Evolutionary conservation across 2,329 filamentous ascomycete species (phyloP).

Genomic region (Alternaria tenuissima): DNA sequence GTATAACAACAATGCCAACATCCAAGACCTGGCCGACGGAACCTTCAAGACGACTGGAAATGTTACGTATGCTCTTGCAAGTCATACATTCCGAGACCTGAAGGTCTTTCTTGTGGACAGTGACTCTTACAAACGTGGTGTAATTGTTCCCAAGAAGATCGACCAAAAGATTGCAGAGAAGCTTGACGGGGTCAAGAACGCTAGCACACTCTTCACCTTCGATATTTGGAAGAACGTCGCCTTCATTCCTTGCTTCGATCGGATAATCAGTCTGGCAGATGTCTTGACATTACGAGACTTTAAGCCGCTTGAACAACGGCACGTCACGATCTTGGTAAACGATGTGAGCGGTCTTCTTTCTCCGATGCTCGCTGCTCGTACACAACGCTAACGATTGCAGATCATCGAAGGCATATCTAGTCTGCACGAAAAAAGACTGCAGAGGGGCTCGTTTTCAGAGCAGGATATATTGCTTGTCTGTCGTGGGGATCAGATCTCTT

Average conservation of each 20-base stretch:
- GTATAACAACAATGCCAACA: too few relatives aligned
- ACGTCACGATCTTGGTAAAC: neutral
- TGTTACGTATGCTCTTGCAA: too few relatives aligned
- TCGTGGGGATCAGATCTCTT: neutral
- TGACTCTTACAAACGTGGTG: too few relatives aligned
- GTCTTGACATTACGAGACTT: neutral
- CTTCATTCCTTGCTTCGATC: neutral
- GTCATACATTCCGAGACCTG: too few relatives aligned
- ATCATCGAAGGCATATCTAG: neutral
- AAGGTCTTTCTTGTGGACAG: too few relatives aligned
- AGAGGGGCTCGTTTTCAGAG: neutral
- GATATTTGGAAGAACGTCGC: neutral
- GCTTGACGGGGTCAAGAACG: neutral
- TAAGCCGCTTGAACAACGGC: neutral
- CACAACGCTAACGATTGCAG: neutral
- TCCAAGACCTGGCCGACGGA: too few relatives aligned
- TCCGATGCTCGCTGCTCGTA: too few relatives aligned
- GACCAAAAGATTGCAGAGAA: neutral
- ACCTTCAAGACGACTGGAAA: too few relatives aligned
- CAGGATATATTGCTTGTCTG: neutral
- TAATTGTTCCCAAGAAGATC: neutral
- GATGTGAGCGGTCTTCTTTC: neutral
- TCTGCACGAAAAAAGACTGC: neutral
- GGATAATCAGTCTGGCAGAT: neutral
- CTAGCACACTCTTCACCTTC: neutral